Percentiles rank a stretch among this genome's conserved stretches.
phyloP scores from a whole-genome alignment of 2,329 filamentous ascomycete species.

The Aureobasidium sp. region DNA sequence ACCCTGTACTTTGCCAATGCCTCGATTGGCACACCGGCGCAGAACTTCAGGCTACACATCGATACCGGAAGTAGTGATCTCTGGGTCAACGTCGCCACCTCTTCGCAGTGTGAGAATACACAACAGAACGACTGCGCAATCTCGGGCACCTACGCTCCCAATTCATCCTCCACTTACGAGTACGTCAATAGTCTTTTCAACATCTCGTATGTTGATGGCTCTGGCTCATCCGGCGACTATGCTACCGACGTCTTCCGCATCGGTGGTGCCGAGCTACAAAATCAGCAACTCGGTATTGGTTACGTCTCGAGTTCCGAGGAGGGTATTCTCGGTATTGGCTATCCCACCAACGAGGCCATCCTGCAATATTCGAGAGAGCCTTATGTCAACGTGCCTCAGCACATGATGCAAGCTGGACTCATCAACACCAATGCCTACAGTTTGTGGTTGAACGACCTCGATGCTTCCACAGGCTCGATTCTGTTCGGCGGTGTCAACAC shows the following conservation, averaged over 20 bases:
- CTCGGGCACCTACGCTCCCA: constrained; percentile 62
- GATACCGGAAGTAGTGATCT: constrained; percentile 59
- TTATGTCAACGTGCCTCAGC: constrained; percentile 57
- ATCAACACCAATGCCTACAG: constrained; percentile 62
- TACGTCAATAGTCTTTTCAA: constrained; percentile 73
- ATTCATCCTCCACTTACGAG: constrained; percentile 67
- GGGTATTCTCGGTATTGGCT: constrained; percentile 82
- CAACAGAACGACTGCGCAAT: constrained; percentile 46
- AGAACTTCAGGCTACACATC: constrained; percentile 50
- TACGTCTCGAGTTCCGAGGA: constrained; percentile 54
- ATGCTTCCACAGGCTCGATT: constrained; percentile 61
- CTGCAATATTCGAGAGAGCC: constrained; percentile 47
- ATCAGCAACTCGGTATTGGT: constrained; percentile 67
- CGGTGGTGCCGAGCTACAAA: constrained; percentile 45
- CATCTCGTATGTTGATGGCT: constrained; percentile 80
- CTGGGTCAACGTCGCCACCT: constrained; percentile 59
- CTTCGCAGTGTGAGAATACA: constrained; percentile 48
- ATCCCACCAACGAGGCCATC: constrained; percentile 69
- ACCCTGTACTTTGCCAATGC: constrained; percentile 55
- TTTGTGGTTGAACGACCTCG: constrained; percentile 55
- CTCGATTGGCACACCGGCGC: constrained; percentile 50
- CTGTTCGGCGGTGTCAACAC: constrained; percentile 78
- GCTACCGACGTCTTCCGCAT: constrained; percentile 64
- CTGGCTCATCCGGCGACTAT: constrained; percentile 71
- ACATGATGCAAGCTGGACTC: constrained; percentile 54